Evolutionary conservation across 306 rosid species (phyloP).

Genomic region (Sicyos edulis): DNA sequence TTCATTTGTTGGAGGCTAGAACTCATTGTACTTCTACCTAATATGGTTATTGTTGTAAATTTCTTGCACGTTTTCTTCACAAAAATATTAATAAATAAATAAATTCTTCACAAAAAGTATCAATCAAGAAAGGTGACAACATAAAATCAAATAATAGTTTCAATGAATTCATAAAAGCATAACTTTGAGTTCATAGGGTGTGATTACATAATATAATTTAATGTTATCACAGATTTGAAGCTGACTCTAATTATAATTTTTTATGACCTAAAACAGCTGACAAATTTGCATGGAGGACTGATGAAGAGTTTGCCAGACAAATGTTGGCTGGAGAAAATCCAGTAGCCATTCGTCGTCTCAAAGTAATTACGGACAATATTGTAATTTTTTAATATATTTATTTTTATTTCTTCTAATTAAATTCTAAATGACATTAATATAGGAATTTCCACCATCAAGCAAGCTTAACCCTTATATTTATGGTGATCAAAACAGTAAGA

Average conservation of each 20-base stretch:
- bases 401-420: not conserved
- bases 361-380: constrained; percentile 23
- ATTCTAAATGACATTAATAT: not conserved
- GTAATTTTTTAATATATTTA: not conserved
- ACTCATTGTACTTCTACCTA: no score
- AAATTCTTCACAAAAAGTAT: no score
- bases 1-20: no score
- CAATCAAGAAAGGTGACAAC: no score
- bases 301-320: constrained; percentile 58
- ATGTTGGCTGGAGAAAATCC: constrained; percentile 57
- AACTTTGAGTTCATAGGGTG: no score
- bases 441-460: constrained; percentile 71
- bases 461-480: constrained; percentile 44
- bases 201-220: not conserved
- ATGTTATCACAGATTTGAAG: not conserved
- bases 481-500: constrained; percentile 65
- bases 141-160: no score
- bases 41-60: no score
- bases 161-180: no score
- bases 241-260: not conserved
- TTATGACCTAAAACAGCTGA: constrained; percentile 30
- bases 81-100: no score
- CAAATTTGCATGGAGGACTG: constrained; percentile 52
- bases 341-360: constrained; percentile 34
- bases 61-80: no score